These are phyloP conservation scores for Staphylotrichum longicolle DNA, from an alignment of 495 filamentous ascomycete species.

Conservation along the genomic window DNA sequence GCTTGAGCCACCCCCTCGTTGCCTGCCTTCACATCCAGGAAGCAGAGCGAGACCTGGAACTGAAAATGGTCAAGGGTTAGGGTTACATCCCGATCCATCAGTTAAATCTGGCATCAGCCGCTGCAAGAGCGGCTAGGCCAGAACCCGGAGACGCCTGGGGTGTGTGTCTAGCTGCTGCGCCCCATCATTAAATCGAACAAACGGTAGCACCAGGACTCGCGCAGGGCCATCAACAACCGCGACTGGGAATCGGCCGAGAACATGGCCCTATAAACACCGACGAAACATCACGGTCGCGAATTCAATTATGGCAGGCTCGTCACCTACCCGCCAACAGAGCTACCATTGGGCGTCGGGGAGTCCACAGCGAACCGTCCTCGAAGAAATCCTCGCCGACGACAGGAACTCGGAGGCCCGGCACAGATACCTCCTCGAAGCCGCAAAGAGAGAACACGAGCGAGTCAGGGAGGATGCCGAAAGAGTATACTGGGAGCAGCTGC, in stretches of 20 bases:
- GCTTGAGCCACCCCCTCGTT: conserved; percentile 3
- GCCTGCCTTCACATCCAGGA: neutral
- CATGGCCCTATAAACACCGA: conserved; percentile 19
- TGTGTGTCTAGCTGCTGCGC: conserved; percentile 1
- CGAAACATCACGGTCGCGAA: neutral
- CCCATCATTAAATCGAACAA: conserved; percentile 11
- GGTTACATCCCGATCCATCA: neutral
- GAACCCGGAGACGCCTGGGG: neutral
- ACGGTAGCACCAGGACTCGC: neutral
- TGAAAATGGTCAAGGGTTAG: neutral
- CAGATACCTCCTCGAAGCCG: conserved; percentile 60
- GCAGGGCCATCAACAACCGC: conserved; percentile 8
- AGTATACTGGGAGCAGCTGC: conserved; percentile 45
- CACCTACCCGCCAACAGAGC: conserved; percentile 37
- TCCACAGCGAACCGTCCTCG: conserved; percentile 36
- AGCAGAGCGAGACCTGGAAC: too few species aligned
- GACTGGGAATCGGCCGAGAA: neutral
- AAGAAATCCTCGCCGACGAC: conserved; percentile 38
- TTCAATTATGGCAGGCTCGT: conserved; percentile 40
- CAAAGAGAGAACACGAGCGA: conserved; percentile 59
- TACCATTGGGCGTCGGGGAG: conserved; percentile 32
- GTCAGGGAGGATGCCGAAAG: conserved; percentile 60
- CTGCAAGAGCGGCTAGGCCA: conserved; percentile 4
- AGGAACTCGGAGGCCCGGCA: conserved; percentile 53
- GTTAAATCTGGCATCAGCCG: neutral